These are phyloP conservation scores for Schizosaccharomyces cryophilus DNA, from an alignment of 805 yeast species.

Conservation along the genomic window DNA sequence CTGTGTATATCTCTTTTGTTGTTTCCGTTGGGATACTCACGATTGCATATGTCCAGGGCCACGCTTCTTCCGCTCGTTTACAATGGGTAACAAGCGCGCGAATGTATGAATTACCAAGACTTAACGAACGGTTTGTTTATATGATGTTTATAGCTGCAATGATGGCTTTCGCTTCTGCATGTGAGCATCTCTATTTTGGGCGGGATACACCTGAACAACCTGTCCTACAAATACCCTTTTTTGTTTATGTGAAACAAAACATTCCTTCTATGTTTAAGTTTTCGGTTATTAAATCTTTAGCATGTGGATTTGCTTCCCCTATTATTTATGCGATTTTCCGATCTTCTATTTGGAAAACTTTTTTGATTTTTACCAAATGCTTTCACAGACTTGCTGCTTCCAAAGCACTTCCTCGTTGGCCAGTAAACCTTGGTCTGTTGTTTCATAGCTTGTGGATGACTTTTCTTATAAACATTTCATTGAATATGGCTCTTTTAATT, in stretches of 20 bases:
- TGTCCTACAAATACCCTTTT: background rate
- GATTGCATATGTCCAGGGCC: background rate
- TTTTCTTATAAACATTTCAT: slow-evolving; percentile 5
- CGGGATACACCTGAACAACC: background rate
- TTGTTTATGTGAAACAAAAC: background rate
- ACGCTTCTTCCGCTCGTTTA: background rate
- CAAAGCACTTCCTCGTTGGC: slow-evolving; percentile 4
- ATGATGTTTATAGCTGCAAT: background rate
- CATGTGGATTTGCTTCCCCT: background rate
- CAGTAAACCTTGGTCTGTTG: slow-evolving; percentile 5
- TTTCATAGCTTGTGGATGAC: slow-evolving; percentile 7
- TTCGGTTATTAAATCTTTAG: background rate
- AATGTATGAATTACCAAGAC: background rate
- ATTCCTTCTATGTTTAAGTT: background rate
- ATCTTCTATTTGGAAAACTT: background rate
- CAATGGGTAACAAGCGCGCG: background rate
- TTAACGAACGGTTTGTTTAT: background rate
- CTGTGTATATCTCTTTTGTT: background rate
- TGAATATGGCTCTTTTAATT: slow-evolving; percentile 10
- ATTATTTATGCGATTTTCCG: background rate
- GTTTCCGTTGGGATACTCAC: background rate
- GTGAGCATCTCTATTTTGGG: background rate
- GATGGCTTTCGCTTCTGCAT: background rate
- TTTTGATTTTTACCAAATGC: background rate
- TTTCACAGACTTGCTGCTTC: background rate